Percentiles rank a stretch among this genome's conserved stretches.
Evolutionary conservation across 208 protist genomes (phyloP).

Genomic region (Borovskyia barvae): DNA sequence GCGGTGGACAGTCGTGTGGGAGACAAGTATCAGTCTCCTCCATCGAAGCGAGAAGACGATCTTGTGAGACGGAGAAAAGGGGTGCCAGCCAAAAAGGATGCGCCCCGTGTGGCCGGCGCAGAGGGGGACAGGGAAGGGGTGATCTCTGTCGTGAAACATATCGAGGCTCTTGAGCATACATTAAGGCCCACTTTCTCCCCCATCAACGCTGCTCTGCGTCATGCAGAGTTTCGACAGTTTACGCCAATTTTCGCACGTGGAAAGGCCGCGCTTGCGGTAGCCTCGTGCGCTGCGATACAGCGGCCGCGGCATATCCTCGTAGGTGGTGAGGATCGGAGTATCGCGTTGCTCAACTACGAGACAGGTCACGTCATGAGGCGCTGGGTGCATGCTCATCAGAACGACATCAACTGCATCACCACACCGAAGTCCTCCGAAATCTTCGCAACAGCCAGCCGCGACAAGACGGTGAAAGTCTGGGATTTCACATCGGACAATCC

Average conservation of each 20-base stretch:
- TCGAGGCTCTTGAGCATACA: slow-evolving; percentile 55
- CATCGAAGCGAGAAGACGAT: slow-evolving; percentile 13
- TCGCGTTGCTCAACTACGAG: slow-evolving; percentile 64
- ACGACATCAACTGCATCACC: slow-evolving; percentile 65
- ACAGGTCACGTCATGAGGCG: slow-evolving; percentile 55
- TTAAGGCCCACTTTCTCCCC: slow-evolving; percentile 42
- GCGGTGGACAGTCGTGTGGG: slow-evolving; percentile 14
- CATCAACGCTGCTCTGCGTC: slow-evolving; percentile 25
- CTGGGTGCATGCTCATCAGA: slow-evolving; percentile 50
- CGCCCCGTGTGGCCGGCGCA: too few species aligned
- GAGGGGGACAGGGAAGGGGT: too few species aligned
- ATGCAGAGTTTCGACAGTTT: slow-evolving; percentile 56
- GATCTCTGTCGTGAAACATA: slow-evolving; percentile 28
- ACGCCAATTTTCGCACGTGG: slow-evolving; percentile 32
- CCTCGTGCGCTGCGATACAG: slow-evolving; percentile 48
- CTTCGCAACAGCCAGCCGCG: slow-evolving; percentile 59
- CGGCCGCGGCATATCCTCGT: slow-evolving; percentile 47
- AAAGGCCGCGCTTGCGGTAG: slow-evolving; percentile 44
- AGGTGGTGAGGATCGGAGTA: slow-evolving; percentile 53
- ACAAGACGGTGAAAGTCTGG: slow-evolving; percentile 71
- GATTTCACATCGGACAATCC: slow-evolving; percentile 35
- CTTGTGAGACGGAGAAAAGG: too few species aligned
- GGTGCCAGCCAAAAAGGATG: too few species aligned
- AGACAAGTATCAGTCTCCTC: slow-evolving; percentile 4
- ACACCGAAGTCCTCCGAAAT: slow-evolving; percentile 33